Conservation (phyloP, 352 stramenopile species). For the Phytophthora kernoviae region DNA sequence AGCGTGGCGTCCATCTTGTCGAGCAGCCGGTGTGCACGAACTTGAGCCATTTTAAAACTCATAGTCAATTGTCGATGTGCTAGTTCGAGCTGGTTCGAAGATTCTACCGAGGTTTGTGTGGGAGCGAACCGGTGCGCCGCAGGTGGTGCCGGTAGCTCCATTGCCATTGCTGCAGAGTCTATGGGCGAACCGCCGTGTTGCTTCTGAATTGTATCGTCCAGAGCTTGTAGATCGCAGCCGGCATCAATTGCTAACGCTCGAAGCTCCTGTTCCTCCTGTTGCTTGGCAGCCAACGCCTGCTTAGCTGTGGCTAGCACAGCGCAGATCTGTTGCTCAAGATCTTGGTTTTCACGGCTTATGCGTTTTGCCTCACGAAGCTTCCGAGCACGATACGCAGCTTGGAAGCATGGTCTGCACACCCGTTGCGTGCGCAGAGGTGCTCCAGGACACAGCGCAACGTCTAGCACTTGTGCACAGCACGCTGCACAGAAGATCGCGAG, state of each 20-base stretch:
- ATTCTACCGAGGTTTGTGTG: slow-evolving; percentile 57
- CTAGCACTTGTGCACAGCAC: slow-evolving; percentile 53
- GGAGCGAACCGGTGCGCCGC: slow-evolving; percentile 68
- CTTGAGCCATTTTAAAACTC: slow-evolving; percentile 70
- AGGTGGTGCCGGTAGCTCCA: slow-evolving; percentile 56
- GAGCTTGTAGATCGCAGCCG: slow-evolving; percentile 49
- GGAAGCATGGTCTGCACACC: slow-evolving; percentile 61
- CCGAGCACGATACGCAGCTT: slow-evolving; percentile 53
- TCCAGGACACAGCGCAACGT: slow-evolving; percentile 65
- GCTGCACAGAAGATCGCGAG: slow-evolving; percentile 71
- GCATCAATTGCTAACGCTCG: slow-evolving; percentile 42
- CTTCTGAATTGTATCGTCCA: slow-evolving; percentile 56
- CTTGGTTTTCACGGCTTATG: slow-evolving; percentile 65
- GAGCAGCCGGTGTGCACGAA: slow-evolving; percentile 50
- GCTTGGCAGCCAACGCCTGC: slow-evolving; percentile 35
- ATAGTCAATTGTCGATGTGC: slow-evolving; percentile 74
- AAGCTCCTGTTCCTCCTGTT: slow-evolving; percentile 48
- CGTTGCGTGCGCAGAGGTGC: slow-evolving; percentile 60
- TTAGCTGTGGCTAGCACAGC: slow-evolving; percentile 46
- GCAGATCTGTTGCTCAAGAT: slow-evolving; percentile 58
- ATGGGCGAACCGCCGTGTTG: slow-evolving; percentile 42
- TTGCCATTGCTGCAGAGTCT: slow-evolving; percentile 33
- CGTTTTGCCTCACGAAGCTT: slow-evolving; percentile 52
- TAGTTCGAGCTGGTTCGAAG: slow-evolving; percentile 61
- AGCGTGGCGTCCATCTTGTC: slow-evolving; percentile 69